Base-by-base conservation (phyloP, 2,329 filamentous ascomycete species). In the Trichoderma afroharzianum region DNA sequence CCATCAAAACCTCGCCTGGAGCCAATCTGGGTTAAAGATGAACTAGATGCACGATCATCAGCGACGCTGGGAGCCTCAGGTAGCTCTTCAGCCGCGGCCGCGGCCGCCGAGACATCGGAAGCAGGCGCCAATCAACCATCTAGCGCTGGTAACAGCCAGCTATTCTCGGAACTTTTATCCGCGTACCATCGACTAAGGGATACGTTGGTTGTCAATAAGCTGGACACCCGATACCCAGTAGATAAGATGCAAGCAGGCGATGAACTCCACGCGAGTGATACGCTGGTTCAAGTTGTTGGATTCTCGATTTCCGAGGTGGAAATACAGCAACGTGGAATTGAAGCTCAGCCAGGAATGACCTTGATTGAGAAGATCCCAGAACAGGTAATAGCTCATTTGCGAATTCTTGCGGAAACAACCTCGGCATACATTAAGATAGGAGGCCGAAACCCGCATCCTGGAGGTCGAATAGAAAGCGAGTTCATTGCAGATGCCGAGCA, bases 251-350 rank as follows among this genome's bases (percentile, higher is more conserved):
- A 78, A 61, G 78, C 77, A 50, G 76, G 77, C 18, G 83, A 85
- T 63, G 84, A 88, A 70, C 79, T 91, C 6, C 82, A 81, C 70
- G 82, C 80, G 26, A 88, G 87, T 71, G 90, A 92, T 76, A 86
- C 87, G 1, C 81, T 94, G 12, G 87, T 90, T 15, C 86, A 86
- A 71, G 85, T 90, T 2, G 89, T 98, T 15, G 95, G 93, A 2
- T 94, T 91, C 79, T 95, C 95, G 0, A 94, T 99, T 72, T 91
- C 94, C 9, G 91, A 94, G 0, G 90, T 93, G 4, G 96, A 99
- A 82, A 97, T 98, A 74, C 91, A 95, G 74, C 94, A 98, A 79
- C 92, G 96, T 76, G 96, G 96, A 7, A 85, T 94, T 4, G 92
- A 93, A 76, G 90, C 90, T 26, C 88, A 92, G 74, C 87, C 88